These are phyloP conservation scores for Naganishia onofrii DNA, from an alignment of 768 basidiomycete species.

Conservation along the genomic window DNA sequence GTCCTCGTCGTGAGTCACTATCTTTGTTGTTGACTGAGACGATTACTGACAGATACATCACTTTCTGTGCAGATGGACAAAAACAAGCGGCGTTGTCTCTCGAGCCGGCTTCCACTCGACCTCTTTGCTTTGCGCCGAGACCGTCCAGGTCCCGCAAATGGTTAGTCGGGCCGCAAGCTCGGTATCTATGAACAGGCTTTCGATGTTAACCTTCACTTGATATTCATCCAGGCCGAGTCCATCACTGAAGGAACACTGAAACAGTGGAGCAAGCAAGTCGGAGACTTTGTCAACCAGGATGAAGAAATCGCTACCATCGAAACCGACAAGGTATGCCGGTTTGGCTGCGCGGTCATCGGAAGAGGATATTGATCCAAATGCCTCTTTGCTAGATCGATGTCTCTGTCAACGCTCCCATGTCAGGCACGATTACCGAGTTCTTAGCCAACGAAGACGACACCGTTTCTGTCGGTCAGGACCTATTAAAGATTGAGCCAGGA, in stretches of 20 bases:
- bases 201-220: background rate
- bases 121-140: constrained; percentile 56
- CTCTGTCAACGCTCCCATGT: constrained; percentile 84
- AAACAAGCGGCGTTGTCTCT: constrained; percentile 6
- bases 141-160: constrained; percentile 94
- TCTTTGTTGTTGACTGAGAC: background rate
- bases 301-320: constrained; percentile 98
- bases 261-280: constrained; percentile 87
- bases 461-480: constrained; percentile 88
- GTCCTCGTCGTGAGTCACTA: constrained; percentile 2
- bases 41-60: background rate
- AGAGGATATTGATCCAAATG: background rate
- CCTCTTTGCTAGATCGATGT: constrained; percentile 72
- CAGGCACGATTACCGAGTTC: constrained; percentile 81
- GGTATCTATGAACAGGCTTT: background rate
- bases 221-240: constrained; percentile 64
- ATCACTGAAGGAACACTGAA: constrained; percentile 97
- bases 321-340: constrained; percentile 79
- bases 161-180: constrained; percentile 45
- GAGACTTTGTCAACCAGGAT: constrained; percentile 82
- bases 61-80: background rate
- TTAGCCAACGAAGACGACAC: constrained; percentile 90
- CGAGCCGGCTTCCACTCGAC: constrained; percentile 32
- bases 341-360: background rate
- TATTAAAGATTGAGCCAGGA: constrained; percentile 85